These are phyloP conservation scores for Diaporthe aspalathi DNA, from an alignment of 2,329 filamentous ascomycete species.

Conservation along the genomic window DNA sequence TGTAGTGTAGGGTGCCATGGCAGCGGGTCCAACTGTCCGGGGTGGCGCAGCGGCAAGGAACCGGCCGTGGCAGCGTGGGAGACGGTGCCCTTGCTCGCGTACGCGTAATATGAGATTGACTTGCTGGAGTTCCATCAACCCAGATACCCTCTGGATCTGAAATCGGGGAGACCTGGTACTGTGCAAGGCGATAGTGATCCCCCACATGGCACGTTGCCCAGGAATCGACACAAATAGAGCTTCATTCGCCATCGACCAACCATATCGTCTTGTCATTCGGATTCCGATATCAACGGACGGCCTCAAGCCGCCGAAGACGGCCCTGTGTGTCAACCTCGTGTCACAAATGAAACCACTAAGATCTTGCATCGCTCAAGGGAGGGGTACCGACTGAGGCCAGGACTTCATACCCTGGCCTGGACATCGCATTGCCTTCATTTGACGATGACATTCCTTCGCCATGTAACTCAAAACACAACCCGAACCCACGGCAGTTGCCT, in stretches of 20 bases:
- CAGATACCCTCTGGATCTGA: not conserved
- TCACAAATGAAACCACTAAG: constrained; percentile 3
- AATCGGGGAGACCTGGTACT: too few relatives aligned
- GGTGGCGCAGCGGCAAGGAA: constrained; percentile 2
- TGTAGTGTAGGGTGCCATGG: constrained; percentile 27
- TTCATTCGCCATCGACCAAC: not conserved
- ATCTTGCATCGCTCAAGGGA: not conserved
- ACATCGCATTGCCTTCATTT: not conserved
- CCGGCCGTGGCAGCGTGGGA: not conserved
- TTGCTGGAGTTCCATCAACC: not conserved
- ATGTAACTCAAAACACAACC: not conserved
- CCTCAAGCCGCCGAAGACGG: not conserved
- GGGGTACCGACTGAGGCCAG: not conserved
- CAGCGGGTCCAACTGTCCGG: constrained; percentile 28
- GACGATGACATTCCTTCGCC: too few relatives aligned
- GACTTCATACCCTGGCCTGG: not conserved
- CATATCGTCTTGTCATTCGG: not conserved
- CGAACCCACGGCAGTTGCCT: not conserved
- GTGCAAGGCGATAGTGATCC: too few relatives aligned
- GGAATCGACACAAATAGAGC: not conserved
- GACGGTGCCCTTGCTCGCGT: not conserved
- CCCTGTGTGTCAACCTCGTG: not conserved
- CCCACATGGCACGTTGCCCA: not conserved
- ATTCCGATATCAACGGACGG: not conserved
- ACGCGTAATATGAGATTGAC: not conserved